Percentiles rank a stretch among this genome's conserved stretches.
Evolutionary conservation across 257 asterid species (phyloP).

Genomic region (Petrea volubilis): DNA sequence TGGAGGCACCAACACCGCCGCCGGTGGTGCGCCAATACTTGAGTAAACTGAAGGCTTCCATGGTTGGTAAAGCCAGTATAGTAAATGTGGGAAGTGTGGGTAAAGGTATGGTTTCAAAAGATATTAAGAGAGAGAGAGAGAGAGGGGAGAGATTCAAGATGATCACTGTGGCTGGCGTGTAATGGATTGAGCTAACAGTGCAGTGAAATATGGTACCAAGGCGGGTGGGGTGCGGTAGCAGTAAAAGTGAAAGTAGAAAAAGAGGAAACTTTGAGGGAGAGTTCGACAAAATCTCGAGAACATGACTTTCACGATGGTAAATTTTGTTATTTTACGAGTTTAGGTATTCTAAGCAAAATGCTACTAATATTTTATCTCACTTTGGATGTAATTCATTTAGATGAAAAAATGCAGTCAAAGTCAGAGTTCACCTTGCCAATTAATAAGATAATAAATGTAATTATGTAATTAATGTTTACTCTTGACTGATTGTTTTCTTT

Average conservation of each 20-base stretch:
- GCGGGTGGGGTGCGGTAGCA: too few relatives aligned
- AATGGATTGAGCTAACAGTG: conserved; percentile 25
- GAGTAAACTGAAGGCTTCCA: conserved; percentile 58
- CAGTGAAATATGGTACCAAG: background rate
- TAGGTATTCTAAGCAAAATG: too few relatives aligned
- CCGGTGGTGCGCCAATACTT: conserved; percentile 46
- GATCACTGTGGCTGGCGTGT: background rate
- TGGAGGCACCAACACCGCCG: conserved; percentile 19
- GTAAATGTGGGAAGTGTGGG: conserved; percentile 1
- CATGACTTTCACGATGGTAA: background rate
- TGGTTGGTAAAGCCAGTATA: conserved; percentile 59
- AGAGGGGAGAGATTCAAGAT: conserved; percentile 11
- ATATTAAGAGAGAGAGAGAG: conserved; percentile 12
- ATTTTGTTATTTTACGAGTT: background rate
- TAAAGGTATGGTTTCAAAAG: background rate
- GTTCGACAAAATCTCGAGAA: background rate
- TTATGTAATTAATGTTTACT: background rate
- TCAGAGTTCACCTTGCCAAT: too few relatives aligned
- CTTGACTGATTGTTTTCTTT: background rate
- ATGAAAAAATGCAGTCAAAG: too few relatives aligned
- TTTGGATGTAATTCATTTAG: too few relatives aligned
- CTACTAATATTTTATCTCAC: too few relatives aligned
- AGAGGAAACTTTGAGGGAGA: background rate
- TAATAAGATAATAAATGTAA: too few relatives aligned
- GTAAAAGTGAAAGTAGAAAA: conserved; percentile 17